phyloP scores from a whole-genome alignment of 2,329 filamentous ascomycete genomes.

The Orbilia oligospora region DNA sequence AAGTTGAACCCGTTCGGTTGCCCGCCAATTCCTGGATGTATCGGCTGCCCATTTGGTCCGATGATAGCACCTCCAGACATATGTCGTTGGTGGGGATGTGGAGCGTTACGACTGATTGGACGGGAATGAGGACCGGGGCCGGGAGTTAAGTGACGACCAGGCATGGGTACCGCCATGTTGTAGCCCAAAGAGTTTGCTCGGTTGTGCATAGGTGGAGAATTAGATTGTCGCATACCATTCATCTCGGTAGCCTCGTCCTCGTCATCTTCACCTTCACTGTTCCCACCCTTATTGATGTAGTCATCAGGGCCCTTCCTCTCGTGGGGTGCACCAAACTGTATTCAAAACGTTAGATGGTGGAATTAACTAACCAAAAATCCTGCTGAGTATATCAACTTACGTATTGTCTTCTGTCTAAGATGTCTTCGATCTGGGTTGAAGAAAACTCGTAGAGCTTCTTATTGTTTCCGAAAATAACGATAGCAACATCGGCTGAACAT shows the following conservation, averaged over 20 bases:
- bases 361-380: not conserved
- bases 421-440: slow-evolving; percentile 91
- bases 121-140: slow-evolving; percentile 48
- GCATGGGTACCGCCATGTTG: slow-evolving; percentile 37
- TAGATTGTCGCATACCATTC: slow-evolving; percentile 58
- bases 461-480: slow-evolving; percentile 98
- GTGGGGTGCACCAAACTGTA: slow-evolving; percentile 88
- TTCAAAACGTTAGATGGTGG: slow-evolving; percentile 11
- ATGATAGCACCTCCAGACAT: slow-evolving; percentile 50
- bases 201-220: slow-evolving; percentile 80
- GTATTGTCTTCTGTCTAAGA: slow-evolving; percentile 89
- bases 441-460: slow-evolving; percentile 99
- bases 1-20: slow-evolving; percentile 55
- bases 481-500: slow-evolving; percentile 97
- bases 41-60: slow-evolving; percentile 55
- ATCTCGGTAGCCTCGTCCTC: slow-evolving; percentile 74
- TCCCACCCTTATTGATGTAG: slow-evolving; percentile 82
- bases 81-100: slow-evolving; percentile 56
- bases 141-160: slow-evolving; percentile 53
- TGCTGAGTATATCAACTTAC: slow-evolving; percentile 72
- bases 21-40: slow-evolving; percentile 49
- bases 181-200: slow-evolving; percentile 61
- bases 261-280: slow-evolving; percentile 85
- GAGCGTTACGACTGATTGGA: slow-evolving; percentile 57
- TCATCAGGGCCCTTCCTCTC: slow-evolving; percentile 96